phyloP scores from a whole-genome alignment of 2,329 filamentous ascomycete genomes.

The Corinectria fuckeliana region DNA sequence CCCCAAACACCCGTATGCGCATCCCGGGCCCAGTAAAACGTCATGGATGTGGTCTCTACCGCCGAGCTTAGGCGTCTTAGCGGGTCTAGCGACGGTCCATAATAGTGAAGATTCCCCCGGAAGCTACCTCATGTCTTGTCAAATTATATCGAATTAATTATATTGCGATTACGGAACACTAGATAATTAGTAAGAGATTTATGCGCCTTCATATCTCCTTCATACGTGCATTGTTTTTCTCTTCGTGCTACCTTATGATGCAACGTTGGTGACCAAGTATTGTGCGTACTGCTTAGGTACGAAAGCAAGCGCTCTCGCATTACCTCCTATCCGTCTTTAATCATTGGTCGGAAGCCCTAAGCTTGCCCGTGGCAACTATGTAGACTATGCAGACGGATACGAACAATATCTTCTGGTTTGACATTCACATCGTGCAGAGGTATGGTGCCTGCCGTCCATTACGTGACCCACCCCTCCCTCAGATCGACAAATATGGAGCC shows the following conservation, averaged over 20 bases:
- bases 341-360: not conserved
- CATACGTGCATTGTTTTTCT: too few species aligned
- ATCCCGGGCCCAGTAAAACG: not conserved
- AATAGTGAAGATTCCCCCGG: slow-evolving; percentile 7
- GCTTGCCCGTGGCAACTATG: not conserved
- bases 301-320: too few species aligned
- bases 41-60: not conserved
- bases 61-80: slow-evolving; percentile 2
- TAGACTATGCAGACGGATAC: not conserved
- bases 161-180: too few species aligned
- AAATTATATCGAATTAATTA: not conserved
- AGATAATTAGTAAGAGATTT: too few species aligned
- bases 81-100: not conserved
- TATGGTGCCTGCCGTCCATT: not conserved
- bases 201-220: too few species aligned
- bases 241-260: not conserved
- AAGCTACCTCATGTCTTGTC: too few species aligned
- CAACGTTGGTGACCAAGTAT: not conserved
- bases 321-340: not conserved
- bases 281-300: not conserved
- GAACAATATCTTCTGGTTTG: not conserved
- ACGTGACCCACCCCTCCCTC: not conserved
- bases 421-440: not conserved
- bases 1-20: not conserved
- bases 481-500: slow-evolving; percentile 5